These are phyloP conservation scores for Hevea brasiliensis DNA, from an alignment of 345 rosid genomes.

Conservation along the genomic window DNA sequence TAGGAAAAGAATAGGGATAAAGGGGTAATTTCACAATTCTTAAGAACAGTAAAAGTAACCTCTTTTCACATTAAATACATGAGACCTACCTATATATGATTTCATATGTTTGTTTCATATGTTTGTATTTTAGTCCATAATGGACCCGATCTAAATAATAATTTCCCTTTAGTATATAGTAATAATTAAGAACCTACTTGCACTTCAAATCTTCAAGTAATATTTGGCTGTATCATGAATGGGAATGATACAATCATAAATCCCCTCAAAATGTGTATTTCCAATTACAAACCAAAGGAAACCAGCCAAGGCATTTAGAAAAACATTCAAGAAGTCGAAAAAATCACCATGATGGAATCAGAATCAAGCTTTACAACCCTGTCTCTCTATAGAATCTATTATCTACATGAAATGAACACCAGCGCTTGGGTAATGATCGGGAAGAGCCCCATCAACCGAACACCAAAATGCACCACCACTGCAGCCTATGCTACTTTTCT, in stretches of 20 bases:
- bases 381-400: constrained; percentile 20
- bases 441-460: constrained; percentile 38
- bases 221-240: background rate
- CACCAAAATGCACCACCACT: constrained; percentile 13
- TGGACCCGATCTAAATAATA: too few relatives aligned
- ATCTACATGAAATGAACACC: constrained; percentile 40
- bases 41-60: too few relatives aligned
- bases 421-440: constrained; percentile 54
- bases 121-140: too few relatives aligned
- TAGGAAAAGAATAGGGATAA: too few relatives aligned
- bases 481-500: constrained; percentile 10
- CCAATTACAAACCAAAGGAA: background rate
- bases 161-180: too few relatives aligned
- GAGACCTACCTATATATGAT: too few relatives aligned
- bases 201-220: background rate
- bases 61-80: too few relatives aligned
- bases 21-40: too few relatives aligned
- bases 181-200: too few relatives aligned
- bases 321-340: constrained; percentile 1
- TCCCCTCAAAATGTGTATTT: constrained; percentile 3
- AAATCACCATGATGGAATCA: constrained; percentile 8
- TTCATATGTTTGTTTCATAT: too few relatives aligned
- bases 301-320: background rate
- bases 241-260: background rate
- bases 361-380: constrained; percentile 25